Evolutionary conservation across 352 stramenopile species (phyloP).

Genomic region (Thraustochytrium sp.): DNA sequence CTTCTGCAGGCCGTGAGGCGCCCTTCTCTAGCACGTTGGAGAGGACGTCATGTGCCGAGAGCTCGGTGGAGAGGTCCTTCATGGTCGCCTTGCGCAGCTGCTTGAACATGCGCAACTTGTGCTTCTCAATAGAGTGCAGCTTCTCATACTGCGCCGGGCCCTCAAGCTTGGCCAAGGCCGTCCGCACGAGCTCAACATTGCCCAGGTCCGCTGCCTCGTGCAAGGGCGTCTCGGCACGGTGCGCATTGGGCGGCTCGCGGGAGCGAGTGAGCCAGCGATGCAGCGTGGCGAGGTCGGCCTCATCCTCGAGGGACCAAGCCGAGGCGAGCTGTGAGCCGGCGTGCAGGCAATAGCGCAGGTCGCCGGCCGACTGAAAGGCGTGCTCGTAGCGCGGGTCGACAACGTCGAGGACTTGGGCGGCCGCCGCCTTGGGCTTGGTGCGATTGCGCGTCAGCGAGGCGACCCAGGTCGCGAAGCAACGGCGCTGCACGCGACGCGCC

Average conservation of each 20-base stretch:
- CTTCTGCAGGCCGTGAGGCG: neutral
- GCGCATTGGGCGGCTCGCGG: neutral
- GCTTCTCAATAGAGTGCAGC: neutral
- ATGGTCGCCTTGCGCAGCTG: neutral
- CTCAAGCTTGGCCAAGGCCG: neutral
- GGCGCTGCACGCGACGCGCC: neutral
- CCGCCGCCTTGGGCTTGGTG: neutral
- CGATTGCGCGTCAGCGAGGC: neutral
- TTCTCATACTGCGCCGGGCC: neutral
- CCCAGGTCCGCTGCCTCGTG: neutral
- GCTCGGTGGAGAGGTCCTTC: too few relatives aligned
- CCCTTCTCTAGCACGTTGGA: too few relatives aligned
- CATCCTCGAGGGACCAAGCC: neutral
- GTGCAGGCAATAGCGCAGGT: neutral
- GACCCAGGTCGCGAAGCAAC: neutral
- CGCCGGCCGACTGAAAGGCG: neutral
- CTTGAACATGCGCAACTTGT: slow-evolving; percentile 19
- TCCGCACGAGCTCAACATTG: neutral
- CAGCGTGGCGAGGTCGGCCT: neutral
- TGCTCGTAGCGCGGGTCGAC: neutral
- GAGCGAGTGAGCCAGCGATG: neutral
- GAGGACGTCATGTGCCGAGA: too few relatives aligned
- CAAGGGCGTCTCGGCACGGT: neutral
- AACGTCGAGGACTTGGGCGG: neutral
- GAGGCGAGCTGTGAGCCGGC: neutral